Conservation (phyloP, 1,284 basidiomycete species). For the Ustilago crameri region DNA sequence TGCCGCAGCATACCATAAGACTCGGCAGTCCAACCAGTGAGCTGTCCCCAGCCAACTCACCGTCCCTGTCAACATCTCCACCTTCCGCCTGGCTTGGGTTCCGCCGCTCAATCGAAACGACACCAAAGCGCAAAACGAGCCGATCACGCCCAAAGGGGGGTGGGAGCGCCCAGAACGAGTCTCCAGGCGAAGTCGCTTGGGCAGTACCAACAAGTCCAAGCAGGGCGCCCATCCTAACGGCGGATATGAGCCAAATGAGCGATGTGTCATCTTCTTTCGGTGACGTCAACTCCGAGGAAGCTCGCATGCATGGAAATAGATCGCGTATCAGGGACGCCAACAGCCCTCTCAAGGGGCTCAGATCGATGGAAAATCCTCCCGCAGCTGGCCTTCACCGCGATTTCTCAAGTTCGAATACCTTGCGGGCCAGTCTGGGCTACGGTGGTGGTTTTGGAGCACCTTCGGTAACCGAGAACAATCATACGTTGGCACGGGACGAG, state of each 20-base stretch:
- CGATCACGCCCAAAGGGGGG: conserved; percentile 1
- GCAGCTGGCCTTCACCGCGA: conserved; percentile 27
- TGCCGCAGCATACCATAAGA: conserved; percentile 2
- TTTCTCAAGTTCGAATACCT: conserved; percentile 40
- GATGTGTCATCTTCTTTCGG: not conserved
- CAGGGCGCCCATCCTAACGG: not conserved
- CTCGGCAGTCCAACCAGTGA: conserved; percentile 13
- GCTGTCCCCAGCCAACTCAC: not conserved
- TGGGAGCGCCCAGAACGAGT: conserved; percentile 2
- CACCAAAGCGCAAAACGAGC: conserved; percentile 18
- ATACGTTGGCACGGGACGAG: not conserved
- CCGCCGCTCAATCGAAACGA: conserved; percentile 28
- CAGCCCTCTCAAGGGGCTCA: not conserved
- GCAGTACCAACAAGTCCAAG: conserved; percentile 2
- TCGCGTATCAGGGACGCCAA: not conserved
- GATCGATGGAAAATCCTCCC: not conserved
- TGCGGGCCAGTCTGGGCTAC: conserved; percentile 11
- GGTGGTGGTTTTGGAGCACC: not conserved
- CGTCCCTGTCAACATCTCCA: conserved; percentile 11
- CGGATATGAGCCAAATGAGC: not conserved
- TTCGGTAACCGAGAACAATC: too few relatives aligned
- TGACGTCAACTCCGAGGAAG: not conserved
- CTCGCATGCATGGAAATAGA: not conserved
- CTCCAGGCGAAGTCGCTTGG: not conserved
- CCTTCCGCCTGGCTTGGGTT: conserved; percentile 15